Percentiles rank a stretch among this genome's conserved stretches.
Conservation (phyloP, 2,329 filamentous ascomycete species). For the Tolypocladium pustulatum region DNA sequence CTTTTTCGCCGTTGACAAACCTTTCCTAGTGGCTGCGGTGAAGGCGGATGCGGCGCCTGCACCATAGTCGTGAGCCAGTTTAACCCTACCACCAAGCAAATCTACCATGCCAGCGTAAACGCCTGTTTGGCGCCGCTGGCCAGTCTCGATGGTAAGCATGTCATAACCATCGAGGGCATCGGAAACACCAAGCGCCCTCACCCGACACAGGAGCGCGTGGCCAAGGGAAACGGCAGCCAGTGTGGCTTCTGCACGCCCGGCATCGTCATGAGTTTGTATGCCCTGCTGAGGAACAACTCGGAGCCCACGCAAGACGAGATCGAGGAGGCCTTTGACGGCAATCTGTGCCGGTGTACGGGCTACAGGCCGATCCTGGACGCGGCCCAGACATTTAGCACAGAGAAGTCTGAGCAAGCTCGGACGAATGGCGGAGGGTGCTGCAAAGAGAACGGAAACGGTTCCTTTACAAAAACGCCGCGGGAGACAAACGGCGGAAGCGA, state of each 20-base stretch:
- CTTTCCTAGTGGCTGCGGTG: slow-evolving; percentile 64
- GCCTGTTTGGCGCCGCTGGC: slow-evolving; percentile 88
- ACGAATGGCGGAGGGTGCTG: slow-evolving; percentile 1
- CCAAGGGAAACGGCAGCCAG: slow-evolving; percentile 84
- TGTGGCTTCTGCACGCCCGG: slow-evolving; percentile 93
- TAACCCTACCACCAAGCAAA: slow-evolving; percentile 82
- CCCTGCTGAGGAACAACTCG: slow-evolving; percentile 75
- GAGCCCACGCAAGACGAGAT: slow-evolving; percentile 70
- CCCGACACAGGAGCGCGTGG: slow-evolving; percentile 82
- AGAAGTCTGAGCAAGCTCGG: slow-evolving; percentile 19
- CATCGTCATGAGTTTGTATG: slow-evolving; percentile 97
- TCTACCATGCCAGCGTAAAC: slow-evolving; percentile 96
- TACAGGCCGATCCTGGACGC: slow-evolving; percentile 92
- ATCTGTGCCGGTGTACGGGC: slow-evolving; percentile 89
- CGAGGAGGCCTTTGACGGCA: slow-evolving; percentile 95
- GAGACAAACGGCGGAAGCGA: slow-evolving; percentile 10
- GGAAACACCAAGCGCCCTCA: slow-evolving; percentile 81
- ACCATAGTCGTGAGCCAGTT: slow-evolving; percentile 91
- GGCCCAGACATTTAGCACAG: slow-evolving; percentile 73
- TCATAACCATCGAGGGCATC: slow-evolving; percentile 95
- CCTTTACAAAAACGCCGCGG: not conserved
- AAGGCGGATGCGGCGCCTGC: slow-evolving; percentile 93
- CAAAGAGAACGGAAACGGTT: not conserved
- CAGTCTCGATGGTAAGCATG: slow-evolving; percentile 93
- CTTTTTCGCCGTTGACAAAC: not conserved